Evolutionary conservation across 2,329 filamentous ascomycete genomes (phyloP), one percentile per base, ranked within the genome.

Genomic region (Aspergillus aculeatinus): DNA sequence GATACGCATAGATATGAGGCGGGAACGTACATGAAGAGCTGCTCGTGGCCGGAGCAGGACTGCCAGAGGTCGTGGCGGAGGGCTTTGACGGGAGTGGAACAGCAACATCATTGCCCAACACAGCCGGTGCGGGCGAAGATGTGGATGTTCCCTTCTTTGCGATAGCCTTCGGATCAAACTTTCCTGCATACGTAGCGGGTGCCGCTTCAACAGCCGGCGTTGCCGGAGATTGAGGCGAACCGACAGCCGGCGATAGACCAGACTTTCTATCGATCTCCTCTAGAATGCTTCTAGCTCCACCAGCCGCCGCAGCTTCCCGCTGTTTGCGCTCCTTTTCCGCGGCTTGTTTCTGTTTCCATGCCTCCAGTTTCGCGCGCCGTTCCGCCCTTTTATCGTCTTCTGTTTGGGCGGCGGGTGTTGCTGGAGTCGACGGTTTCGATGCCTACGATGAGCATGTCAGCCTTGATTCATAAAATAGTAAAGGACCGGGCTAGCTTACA

Each of bases 311-410:
- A 49, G 87, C 83, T 68, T 89, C 85, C 69, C 86, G 87, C 72
- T 90, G 86, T 72, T 91, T 91, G 63, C 84, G 85, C 68, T 89
- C 88, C 67, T 89, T 88, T 72, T 87, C 87, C 65, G 91, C 90
- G 5, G 82, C 82, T 72, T 92, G 89, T 77, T 93, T 94, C 76
- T 92, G 90, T 78, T 96, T 96, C 93, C 92, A 96, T 59, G 91
- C 90, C 74, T 94, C 91, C 29, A 96, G 79, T 72, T 91, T 93
- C 29, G 91, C 91, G 48, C 92, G 82, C 63, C 90, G 83, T 74
- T 94, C 90, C 53, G 89, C 89, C 74, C 93, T 91, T 72, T 90
- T 92, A 53, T 92, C 87, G 62, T 86, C 85, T 68, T 92, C 90
- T 31, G 85, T 82, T 69, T 87, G 87, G 49, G 80, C 77, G 56